Evolutionary conservation across 495 filamentous ascomycete genomes (phyloP).

Genomic region (Hypoxylon trugodes): DNA sequence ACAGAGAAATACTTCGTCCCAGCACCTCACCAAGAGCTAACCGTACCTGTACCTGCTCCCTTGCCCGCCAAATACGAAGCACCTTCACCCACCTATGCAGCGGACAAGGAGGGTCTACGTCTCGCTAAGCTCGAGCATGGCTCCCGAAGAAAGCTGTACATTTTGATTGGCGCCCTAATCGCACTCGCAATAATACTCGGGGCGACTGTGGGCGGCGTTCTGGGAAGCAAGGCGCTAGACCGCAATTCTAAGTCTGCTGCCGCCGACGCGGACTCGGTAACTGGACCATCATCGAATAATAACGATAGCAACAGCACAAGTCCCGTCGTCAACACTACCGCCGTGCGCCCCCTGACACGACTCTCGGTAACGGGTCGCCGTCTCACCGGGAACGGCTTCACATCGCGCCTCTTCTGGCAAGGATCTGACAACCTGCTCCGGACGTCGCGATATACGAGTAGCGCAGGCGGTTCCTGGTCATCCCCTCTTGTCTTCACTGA

Average conservation of each 20-base stretch:
- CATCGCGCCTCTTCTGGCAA: constrained; percentile 35
- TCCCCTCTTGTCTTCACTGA: constrained; percentile 15
- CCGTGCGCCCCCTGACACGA: constrained; percentile 15
- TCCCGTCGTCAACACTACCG: constrained; percentile 20
- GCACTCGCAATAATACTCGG: constrained; percentile 9
- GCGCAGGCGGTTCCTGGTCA: constrained; percentile 8
- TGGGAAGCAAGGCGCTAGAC: constrained; percentile 9
- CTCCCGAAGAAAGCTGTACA: constrained; percentile 19
- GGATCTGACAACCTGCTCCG: constrained; percentile 32
- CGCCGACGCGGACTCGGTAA: not conserved
- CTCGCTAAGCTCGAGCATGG: too few species aligned
- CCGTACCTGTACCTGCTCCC: too few species aligned
- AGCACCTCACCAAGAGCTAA: not conserved
- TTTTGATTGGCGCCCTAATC: constrained; percentile 9
- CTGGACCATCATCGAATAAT: not conserved
- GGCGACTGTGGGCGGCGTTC: constrained; percentile 21
- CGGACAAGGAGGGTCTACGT: too few species aligned
- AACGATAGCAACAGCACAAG: not conserved
- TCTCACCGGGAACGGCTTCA: constrained; percentile 21
- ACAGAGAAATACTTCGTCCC: too few species aligned
- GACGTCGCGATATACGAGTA: constrained; percentile 21
- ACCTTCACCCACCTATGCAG: too few species aligned
- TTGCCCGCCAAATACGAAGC: too few species aligned
- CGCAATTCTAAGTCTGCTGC: not conserved
- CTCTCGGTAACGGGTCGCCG: constrained; percentile 27